These are phyloP conservation scores for Escallonia herrerae DNA, from an alignment of 129 eudicot genomes.

Conservation along the genomic window DNA sequence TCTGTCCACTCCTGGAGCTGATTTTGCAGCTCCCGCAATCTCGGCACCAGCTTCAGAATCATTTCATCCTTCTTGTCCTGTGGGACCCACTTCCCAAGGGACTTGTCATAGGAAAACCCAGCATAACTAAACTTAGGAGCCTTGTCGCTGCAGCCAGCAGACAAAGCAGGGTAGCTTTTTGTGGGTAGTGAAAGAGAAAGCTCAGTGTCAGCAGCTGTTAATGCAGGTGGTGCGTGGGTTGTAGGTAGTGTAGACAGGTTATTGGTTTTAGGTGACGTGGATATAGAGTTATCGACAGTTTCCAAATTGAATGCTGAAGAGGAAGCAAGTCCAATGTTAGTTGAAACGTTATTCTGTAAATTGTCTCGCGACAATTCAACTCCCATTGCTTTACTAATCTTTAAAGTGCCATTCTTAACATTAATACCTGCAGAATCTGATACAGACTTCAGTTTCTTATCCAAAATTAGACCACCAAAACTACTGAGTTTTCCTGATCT, in stretches of 20 bases:
- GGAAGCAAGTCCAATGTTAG: conserved; percentile 23
- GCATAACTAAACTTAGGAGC: conserved; percentile 37
- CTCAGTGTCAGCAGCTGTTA: conserved; percentile 70
- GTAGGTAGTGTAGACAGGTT: conserved; percentile 21
- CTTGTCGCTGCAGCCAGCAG: conserved; percentile 21
- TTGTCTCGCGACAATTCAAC: conserved; percentile 39
- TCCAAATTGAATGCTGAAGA: conserved; percentile 28
- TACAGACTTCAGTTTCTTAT: conserved; percentile 58
- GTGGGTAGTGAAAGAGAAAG: conserved; percentile 69
- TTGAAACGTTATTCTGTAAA: conserved; percentile 22
- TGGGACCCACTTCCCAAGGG: conserved; percentile 39
- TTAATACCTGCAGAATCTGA: conserved; percentile 58
- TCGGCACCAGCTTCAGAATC: conserved; percentile 61
- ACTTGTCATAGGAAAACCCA: conserved; percentile 37
- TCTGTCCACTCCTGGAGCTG: conserved; percentile 96
- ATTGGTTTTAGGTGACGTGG: conserved; percentile 35
- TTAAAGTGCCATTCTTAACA: conserved; percentile 49
- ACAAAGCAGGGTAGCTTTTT: conserved; percentile 28
- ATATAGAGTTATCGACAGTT: conserved; percentile 12
- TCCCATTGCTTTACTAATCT: conserved; percentile 44
- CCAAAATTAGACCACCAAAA: conserved; percentile 66
- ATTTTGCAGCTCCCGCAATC: conserved; percentile 70
- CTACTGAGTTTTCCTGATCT: conserved; percentile 61
- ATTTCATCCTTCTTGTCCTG: conserved; percentile 73
- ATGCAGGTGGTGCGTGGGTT: conserved; percentile 22